These are phyloP conservation scores for Zelonia costaricensis DNA, from an alignment of 208 protist species.

Conservation along the genomic window DNA sequence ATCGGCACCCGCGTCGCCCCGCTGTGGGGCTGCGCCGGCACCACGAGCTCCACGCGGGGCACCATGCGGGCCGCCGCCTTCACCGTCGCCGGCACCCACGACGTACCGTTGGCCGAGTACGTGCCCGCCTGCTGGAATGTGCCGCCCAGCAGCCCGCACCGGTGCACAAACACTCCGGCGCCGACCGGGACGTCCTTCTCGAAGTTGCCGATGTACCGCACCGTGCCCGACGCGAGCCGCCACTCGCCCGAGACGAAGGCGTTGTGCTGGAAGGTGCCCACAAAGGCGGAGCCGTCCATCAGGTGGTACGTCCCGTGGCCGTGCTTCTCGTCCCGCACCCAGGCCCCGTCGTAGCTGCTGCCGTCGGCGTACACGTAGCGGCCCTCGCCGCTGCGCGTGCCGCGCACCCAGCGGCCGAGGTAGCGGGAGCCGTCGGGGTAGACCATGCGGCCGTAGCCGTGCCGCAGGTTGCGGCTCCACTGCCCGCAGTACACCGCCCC, in stretches of 20 bases:
- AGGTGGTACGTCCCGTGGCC: conserved; percentile 75
- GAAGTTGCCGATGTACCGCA: conserved; percentile 87
- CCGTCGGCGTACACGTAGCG: conserved; percentile 86
- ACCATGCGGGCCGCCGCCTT: conserved; percentile 59
- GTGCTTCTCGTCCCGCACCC: conserved; percentile 75
- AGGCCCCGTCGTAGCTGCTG: conserved; percentile 84
- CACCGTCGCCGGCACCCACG: conserved; percentile 67
- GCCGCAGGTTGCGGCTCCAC: conserved; percentile 68
- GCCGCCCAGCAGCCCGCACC: conserved; percentile 54
- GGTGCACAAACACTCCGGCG: conserved; percentile 83
- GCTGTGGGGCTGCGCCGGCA: conserved; percentile 42
- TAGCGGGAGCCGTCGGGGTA: conserved; percentile 88
- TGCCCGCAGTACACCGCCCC: conserved; percentile 70
- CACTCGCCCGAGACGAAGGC: conserved; percentile 83
- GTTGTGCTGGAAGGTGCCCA: conserved; percentile 77
- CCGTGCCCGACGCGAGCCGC: conserved; percentile 69
- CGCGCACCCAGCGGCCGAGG: conserved; percentile 68
- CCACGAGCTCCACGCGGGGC: conserved; percentile 66
- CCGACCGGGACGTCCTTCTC: conserved; percentile 65
- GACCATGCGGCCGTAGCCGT: conserved; percentile 83
- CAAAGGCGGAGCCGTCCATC: conserved; percentile 70
- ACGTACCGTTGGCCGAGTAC: conserved; percentile 46
- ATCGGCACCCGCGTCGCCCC: conserved; percentile 62
- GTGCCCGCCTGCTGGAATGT: conserved; percentile 83
- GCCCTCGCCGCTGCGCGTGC: conserved; percentile 68